Evolutionary conservation across 768 basidiomycete species (phyloP), one percentile per base, ranked within the genome.

Genomic region (Kockovaella imperatae): DNA sequence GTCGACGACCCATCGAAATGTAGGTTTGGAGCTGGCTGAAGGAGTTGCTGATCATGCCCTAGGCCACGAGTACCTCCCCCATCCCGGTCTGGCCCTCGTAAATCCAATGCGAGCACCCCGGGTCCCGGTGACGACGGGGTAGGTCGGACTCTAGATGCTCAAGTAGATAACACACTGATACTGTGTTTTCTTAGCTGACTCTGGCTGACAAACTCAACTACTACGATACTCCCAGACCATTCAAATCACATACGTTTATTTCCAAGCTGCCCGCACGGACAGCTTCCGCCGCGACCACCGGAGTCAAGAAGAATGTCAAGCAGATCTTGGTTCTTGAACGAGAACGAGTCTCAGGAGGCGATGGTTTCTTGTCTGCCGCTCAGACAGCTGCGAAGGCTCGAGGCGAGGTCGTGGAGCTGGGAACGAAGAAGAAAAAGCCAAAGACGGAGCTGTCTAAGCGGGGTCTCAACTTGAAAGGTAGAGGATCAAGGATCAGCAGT

Each of bases 281-380:
- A 20, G 57, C 58, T n/a, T 44, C 54, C 11, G 42, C 51, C 11
- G 28, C 41, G 25, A 61, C 54, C 15, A 34, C 49, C 1, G 21
- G 23, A 3, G 59, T 60, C 3, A 57, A 59, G 31, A 66, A 68
- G 41, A 68, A 67, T 43, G 55, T 57, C 29, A 70, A 68, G 45
- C 69, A 70, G 46, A 62, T 70, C 42, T 52, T 67, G 1, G 46
- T 45, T 15, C 46, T 67, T 2, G 69, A 70, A 39, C 47, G 64
- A 4, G 64, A 67, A 45, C 25, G 64, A 3, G 26, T 57, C 1
- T 47, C 50, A 3, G 64, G 64, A 11, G 64, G 64, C 4, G 59
- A 67, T 38, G 64, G 64, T 6, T 67, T 67, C 28, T 39, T 66
- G 11, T 47, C 55, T 0, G 57, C 64, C 6, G 40, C 30, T 18